These are phyloP conservation scores for Piper longum DNA, from an alignment of 164 flowering plant genomes.

Conservation along the genomic window DNA sequence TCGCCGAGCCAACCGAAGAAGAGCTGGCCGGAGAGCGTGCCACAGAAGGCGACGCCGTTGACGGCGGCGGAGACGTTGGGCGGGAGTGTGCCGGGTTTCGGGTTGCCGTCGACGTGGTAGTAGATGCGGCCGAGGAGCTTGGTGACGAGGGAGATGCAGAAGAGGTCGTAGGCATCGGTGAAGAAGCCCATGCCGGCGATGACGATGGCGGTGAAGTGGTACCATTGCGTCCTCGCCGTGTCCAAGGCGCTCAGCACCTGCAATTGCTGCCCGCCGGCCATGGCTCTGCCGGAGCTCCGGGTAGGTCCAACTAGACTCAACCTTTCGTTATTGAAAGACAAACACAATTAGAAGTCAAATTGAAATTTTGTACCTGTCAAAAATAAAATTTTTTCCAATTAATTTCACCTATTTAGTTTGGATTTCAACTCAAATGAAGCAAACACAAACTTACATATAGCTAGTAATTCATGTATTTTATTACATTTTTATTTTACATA, in stretches of 20 bases:
- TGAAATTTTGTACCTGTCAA: too few relatives aligned
- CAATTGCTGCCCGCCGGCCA: slow-evolving; percentile 33
- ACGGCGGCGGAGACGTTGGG: slow-evolving; percentile 70
- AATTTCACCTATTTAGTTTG: too few relatives aligned
- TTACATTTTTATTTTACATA: too few relatives aligned
- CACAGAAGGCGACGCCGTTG: slow-evolving; percentile 74
- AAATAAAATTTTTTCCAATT: too few relatives aligned
- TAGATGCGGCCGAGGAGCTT: slow-evolving; percentile 34
- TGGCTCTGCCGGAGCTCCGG: background rate
- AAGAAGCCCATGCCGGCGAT: slow-evolving; percentile 91
- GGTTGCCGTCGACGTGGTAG: slow-evolving; percentile 9
- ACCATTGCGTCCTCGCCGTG: slow-evolving; percentile 76
- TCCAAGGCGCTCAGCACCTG: slow-evolving; percentile 61
- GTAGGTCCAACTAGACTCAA: too few relatives aligned
- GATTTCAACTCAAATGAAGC: too few relatives aligned
- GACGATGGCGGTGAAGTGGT: slow-evolving; percentile 76
- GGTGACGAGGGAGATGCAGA: slow-evolving; percentile 61
- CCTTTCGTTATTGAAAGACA: too few relatives aligned
- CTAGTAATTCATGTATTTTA: too few relatives aligned
- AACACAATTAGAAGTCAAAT: too few relatives aligned
- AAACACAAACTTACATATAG: too few relatives aligned
- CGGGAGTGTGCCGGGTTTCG: slow-evolving; percentile 26
- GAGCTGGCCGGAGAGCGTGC: slow-evolving; percentile 69
- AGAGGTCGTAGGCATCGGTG: slow-evolving; percentile 84
- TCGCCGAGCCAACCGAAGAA: slow-evolving; percentile 92